Evolutionary conservation across 139 green algal species (phyloP).

Genomic region (Diplosphaera chodatii): DNA sequence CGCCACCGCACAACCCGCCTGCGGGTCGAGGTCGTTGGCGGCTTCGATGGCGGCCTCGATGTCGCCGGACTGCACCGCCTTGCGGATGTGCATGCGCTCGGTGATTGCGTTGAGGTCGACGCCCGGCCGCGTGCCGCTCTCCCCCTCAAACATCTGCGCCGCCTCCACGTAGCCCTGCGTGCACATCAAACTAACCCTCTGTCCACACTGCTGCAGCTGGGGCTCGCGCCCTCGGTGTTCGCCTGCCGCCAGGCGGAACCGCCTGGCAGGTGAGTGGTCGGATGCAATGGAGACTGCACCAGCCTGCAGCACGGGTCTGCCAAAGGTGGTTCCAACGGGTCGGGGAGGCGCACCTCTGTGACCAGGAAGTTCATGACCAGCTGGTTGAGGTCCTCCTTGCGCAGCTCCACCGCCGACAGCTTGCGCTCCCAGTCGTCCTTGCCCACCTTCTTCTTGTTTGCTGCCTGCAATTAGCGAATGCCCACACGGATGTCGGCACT

Average conservation of each 20-base stretch:
- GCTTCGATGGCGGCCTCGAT: conserved; percentile 77
- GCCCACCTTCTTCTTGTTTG: conserved; percentile 22
- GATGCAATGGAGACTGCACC: no score
- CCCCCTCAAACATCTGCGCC: conserved; percentile 74
- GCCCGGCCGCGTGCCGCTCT: conserved; percentile 67
- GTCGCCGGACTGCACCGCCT: conserved; percentile 74
- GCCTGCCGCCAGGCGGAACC: no score
- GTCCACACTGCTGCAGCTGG: no score
- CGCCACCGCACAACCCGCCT: no score
- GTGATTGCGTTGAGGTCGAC: conserved; percentile 74
- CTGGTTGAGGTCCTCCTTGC: conserved; percentile 88
- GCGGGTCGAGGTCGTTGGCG: conserved; percentile 87
- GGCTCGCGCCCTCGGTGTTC: no score
- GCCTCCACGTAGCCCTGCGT: conserved; percentile 89
- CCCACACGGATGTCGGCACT: no score
- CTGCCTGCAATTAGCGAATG: conserved; percentile 3
- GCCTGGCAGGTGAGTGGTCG: no score
- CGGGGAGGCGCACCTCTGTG: conserved; percentile 88
- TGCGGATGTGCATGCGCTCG: conserved; percentile 85
- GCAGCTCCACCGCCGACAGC: conserved; percentile 56
- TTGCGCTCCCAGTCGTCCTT: conserved; percentile 70
- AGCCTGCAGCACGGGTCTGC: no score
- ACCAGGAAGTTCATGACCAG: conserved; percentile 96
- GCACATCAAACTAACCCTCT: no score
- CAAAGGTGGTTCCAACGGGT: no score